A percentile compares a stretch with the other conserved stretches of the same genome.
phyloP scores from a whole-genome alignment of 2,329 filamentous ascomycete species.

The Diatrype stigma region DNA sequence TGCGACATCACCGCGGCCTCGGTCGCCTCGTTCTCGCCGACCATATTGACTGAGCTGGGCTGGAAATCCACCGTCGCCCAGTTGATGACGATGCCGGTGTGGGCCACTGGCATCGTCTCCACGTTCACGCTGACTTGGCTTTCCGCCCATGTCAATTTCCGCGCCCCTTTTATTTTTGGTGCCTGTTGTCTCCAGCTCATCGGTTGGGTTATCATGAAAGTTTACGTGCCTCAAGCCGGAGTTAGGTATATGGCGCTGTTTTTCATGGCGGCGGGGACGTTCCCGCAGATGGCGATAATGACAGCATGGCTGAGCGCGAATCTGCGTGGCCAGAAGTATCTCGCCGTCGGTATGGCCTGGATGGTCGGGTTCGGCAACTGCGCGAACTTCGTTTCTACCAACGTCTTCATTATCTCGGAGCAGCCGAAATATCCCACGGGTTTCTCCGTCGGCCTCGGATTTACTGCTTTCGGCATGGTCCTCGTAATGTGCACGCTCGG shows the following conservation, averaged over 20 bases:
- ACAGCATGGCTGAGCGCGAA: constrained; percentile 36
- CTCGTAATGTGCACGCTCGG: constrained; percentile 9
- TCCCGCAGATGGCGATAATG: constrained; percentile 24
- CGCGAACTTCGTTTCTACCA: constrained; percentile 37
- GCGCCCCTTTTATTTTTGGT: constrained; percentile 21
- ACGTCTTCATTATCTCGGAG: constrained; percentile 36
- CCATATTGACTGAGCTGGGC: constrained; percentile 23
- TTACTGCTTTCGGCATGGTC: constrained; percentile 19
- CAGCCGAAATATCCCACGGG: constrained; percentile 34
- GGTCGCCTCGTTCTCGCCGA: constrained; percentile 21
- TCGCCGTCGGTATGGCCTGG: constrained; percentile 36
- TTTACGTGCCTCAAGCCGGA: constrained; percentile 18
- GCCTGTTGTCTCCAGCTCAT: constrained; percentile 20
- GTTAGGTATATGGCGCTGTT: constrained; percentile 25
- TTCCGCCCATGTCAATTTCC: constrained; percentile 15
- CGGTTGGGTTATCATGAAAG: constrained; percentile 24
- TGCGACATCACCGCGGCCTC: constrained; percentile 25
- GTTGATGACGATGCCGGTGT: constrained; percentile 26
- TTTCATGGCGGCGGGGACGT: constrained; percentile 25
- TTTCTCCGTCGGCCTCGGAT: constrained; percentile 31
- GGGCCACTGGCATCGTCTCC: constrained; percentile 21
- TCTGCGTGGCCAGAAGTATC: constrained; percentile 34
- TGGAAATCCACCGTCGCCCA: constrained; percentile 20
- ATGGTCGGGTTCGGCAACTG: constrained; percentile 41
- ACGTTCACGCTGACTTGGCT: constrained; percentile 21